These are phyloP conservation scores for Apiotrichum gracile DNA, from an alignment of 1,284 basidiomycete species.

Conservation along the genomic window DNA sequence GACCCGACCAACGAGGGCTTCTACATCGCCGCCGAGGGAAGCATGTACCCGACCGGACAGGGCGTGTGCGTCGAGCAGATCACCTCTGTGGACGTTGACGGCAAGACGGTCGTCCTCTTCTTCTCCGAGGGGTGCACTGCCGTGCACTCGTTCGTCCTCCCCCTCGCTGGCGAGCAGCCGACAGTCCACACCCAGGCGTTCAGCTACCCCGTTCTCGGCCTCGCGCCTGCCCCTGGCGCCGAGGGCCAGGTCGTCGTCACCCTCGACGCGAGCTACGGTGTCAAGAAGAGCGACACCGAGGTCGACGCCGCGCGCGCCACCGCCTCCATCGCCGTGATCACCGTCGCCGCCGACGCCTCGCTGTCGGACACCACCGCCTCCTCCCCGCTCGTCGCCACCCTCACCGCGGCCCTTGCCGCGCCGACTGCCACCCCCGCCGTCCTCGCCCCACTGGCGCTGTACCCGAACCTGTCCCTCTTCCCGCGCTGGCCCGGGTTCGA, in stretches of 20 bases:
- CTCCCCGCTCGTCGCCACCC: background rate
- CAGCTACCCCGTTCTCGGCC: slow-evolving; percentile 41
- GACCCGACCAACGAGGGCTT: slow-evolving; percentile 26
- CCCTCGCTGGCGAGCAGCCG: slow-evolving; percentile 14
- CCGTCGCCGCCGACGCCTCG: slow-evolving; percentile 18
- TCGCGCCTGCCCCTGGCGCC: slow-evolving; percentile 23
- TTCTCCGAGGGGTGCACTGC: slow-evolving; percentile 44
- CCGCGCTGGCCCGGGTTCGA: slow-evolving; percentile 46
- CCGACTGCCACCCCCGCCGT: slow-evolving; percentile 2
- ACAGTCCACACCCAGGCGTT: slow-evolving; percentile 26
- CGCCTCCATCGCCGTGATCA: slow-evolving; percentile 3
- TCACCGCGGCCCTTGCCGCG: slow-evolving; percentile 4
- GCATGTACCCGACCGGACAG: slow-evolving; percentile 36
- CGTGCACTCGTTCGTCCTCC: slow-evolving; percentile 36
- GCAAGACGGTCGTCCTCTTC: slow-evolving; percentile 34
- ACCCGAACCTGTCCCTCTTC: slow-evolving; percentile 35
- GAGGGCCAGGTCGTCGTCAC: slow-evolving; percentile 29
- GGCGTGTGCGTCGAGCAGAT: slow-evolving; percentile 44
- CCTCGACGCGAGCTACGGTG: slow-evolving; percentile 38
- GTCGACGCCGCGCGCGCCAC: background rate
- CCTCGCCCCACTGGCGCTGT: slow-evolving; percentile 29
- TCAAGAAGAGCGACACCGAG: slow-evolving; percentile 21
- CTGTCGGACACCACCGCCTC: background rate
- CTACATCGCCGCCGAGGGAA: slow-evolving; percentile 35
- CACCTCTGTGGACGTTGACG: slow-evolving; percentile 21